Base-by-base conservation (phyloP, 257 asterid species). In the Solanum arcanum region DNA sequence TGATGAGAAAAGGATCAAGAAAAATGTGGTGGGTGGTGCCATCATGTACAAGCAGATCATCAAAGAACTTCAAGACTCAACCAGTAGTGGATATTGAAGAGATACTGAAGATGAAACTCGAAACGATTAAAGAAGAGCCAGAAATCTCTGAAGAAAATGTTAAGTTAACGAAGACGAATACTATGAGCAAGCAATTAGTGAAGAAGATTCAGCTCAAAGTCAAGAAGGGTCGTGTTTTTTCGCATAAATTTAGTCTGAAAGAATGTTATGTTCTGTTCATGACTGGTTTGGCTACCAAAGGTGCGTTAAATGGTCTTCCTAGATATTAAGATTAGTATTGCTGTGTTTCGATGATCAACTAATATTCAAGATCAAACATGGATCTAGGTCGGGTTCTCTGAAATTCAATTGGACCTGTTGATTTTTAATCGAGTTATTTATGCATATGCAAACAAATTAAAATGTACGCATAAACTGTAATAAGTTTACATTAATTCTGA, bases 71-170 rank as follows among this genome's bases (percentile, higher is more conserved):
- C 92, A 90, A 89, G 56, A 86, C 89, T 1, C 94, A 95, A 20
- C 88, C 94, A 33, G 82, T 91, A 81, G 69, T 95, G 92, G 95
- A 92, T 66, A 89, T 93, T 20, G 94, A 93, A 42, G 98, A 96
- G 12, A 92, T 95, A 86, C 89, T 96, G 5, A 96, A 94, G 90
- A 93, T 92, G 98, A 95, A 94, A 91, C 97, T 95, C 10, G 96
- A 89, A 42, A 92, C 95, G 8, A 94, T 96, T 89, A 68, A 86
- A 77, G 98, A 95, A 87, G 95, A 94, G 72, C 90, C 92, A 1
- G 98, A 94, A 76, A 86, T 18, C 7, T 29, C 21, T 52, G 93
- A 89, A 20, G 93, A 89, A 41, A 86, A 88, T 73, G 86, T 91
- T 64, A 75, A 86, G 70, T 33, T 72, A 16, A 77, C 23, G 29